phyloP scores from a whole-genome alignment of 2,329 filamentous ascomycete genomes.

The Lachnellula suecica region DNA sequence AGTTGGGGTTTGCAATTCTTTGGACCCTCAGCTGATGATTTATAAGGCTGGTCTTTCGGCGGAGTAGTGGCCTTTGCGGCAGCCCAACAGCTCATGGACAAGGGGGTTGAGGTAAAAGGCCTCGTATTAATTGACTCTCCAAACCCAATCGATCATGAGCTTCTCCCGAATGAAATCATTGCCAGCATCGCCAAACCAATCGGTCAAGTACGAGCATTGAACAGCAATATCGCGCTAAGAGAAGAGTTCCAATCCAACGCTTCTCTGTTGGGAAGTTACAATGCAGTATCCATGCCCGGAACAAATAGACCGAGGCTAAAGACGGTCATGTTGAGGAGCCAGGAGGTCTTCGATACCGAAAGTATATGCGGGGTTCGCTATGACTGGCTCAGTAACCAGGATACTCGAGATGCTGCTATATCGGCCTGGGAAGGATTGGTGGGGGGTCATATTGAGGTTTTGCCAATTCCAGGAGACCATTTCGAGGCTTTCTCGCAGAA shows the following conservation, averaged over 20 bases:
- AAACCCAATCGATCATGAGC: not conserved
- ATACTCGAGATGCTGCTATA: not conserved
- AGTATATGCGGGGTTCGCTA: not conserved
- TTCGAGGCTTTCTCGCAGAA: not conserved
- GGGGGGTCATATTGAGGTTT: not conserved
- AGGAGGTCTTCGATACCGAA: not conserved
- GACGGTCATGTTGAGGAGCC: not conserved
- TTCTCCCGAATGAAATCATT: not conserved
- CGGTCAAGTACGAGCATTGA: not conserved
- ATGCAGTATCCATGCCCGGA: not conserved
- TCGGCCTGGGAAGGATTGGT: not conserved
- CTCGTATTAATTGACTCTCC: not conserved
- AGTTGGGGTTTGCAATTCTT: too few relatives aligned
- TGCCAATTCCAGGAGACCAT: not conserved
- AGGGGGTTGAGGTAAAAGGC: not conserved
- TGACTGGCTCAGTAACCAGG: not conserved
- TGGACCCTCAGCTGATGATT: too few relatives aligned
- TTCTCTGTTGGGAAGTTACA: not conserved
- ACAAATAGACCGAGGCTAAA: not conserved
- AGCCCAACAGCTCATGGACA: not conserved
- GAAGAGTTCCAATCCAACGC: not conserved
- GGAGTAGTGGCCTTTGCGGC: not conserved
- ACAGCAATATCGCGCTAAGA: not conserved
- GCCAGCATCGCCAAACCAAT: not conserved
- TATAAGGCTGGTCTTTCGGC: not conserved